Conservation (phyloP, 2,329 filamentous ascomycete species). For the Hirsutella thompsonii region DNA sequence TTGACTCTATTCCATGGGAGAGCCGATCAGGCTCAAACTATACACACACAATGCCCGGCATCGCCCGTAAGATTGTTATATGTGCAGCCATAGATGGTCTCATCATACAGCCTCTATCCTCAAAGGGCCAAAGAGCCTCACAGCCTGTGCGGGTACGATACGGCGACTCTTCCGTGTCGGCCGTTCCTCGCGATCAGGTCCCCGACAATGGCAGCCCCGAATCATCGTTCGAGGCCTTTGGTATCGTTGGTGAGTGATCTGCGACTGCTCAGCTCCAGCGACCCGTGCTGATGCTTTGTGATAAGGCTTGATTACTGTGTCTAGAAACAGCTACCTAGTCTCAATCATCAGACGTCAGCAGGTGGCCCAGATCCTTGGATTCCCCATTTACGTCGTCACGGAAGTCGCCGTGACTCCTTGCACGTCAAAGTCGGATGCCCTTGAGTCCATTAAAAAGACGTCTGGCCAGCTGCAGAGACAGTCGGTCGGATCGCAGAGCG, state of each 20-base stretch:
- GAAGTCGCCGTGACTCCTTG: slow-evolving; percentile 87
- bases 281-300: neutral
- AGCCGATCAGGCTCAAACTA: neutral
- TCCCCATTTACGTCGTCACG: slow-evolving; percentile 74
- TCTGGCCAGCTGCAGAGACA: slow-evolving; percentile 25
- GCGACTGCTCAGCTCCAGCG: neutral
- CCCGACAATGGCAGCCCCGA: slow-evolving; percentile 30
- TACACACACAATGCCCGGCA: slow-evolving; percentile 48
- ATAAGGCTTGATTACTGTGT: slow-evolving; percentile 71
- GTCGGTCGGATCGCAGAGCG: slow-evolving; percentile 24
- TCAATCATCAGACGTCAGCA: slow-evolving; percentile 78
- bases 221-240: slow-evolving; percentile 45
- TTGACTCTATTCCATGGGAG: too few relatives aligned
- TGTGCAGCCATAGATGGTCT: slow-evolving; percentile 74
- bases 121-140: slow-evolving; percentile 41
- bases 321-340: slow-evolving; percentile 70
- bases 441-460: slow-evolving; percentile 55
- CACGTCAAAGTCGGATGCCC: slow-evolving; percentile 61
- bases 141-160: slow-evolving; percentile 60
- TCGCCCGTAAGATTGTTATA: slow-evolving; percentile 70
- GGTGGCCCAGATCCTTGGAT: slow-evolving; percentile 75
- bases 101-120: slow-evolving; percentile 59
- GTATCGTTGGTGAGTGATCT: slow-evolving; percentile 36
- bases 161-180: slow-evolving; percentile 36
- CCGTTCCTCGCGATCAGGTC: slow-evolving; percentile 29